These are phyloP conservation scores for Passiflora organensis DNA, from an alignment of 345 rosid species.

Conservation along the genomic window DNA sequence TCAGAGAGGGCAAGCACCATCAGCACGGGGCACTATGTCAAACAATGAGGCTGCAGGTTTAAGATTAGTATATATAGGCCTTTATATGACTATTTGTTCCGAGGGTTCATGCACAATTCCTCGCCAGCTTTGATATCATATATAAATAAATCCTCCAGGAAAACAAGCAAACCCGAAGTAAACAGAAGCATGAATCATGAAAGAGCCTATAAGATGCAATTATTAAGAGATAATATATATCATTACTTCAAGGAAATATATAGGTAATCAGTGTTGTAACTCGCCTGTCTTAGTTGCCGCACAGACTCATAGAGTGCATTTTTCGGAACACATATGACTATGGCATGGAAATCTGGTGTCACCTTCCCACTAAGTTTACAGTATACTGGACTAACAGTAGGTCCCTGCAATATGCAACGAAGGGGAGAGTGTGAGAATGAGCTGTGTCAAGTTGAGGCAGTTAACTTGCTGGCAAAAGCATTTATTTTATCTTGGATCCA, in stretches of 20 bases:
- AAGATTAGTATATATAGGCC: too few relatives aligned
- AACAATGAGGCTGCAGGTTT: too few relatives aligned
- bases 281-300: slow-evolving; percentile 81
- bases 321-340: slow-evolving; percentile 80
- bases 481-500: not conserved
- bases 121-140: too few relatives aligned
- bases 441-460: not conserved
- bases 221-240: not conserved
- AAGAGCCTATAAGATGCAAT: not conserved
- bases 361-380: slow-evolving; percentile 52
- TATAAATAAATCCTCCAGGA: too few relatives aligned
- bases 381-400: slow-evolving; percentile 87
- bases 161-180: too few relatives aligned
- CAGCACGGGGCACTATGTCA: too few relatives aligned
- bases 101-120: too few relatives aligned
- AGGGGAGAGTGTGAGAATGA: not conserved
- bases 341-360: slow-evolving; percentile 81
- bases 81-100: too few relatives aligned
- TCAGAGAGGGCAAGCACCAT: not conserved
- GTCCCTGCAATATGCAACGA: slow-evolving; percentile 51
- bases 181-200: too few relatives aligned
- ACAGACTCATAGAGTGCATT: slow-evolving; percentile 70
- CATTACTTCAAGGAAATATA: too few relatives aligned
- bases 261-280: slow-evolving; percentile 23
- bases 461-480: too few relatives aligned